phyloP scores from a whole-genome alignment of 345 rosid genomes.

The Gossypium stocksii region DNA sequence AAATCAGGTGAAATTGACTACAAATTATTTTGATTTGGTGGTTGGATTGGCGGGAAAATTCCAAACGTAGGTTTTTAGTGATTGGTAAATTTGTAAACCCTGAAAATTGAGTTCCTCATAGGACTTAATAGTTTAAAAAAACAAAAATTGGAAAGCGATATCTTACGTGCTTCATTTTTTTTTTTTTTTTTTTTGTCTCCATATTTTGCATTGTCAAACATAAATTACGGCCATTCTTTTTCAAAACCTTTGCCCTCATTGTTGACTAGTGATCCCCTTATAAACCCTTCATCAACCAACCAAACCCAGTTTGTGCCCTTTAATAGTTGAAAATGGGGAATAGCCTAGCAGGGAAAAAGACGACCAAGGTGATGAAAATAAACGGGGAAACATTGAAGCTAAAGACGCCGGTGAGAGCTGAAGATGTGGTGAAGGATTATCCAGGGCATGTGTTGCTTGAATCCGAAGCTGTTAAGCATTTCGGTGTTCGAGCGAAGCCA shows the following conservation, averaged over 20 bases:
- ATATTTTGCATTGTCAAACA: conserved; percentile 27
- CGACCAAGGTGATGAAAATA: conserved; percentile 75
- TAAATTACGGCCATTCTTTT: not conserved
- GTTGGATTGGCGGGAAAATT: not conserved
- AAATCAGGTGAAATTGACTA: no score
- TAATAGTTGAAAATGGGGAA: conserved; percentile 52
- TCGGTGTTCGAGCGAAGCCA: conserved; percentile 71
- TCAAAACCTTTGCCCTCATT: conserved; percentile 28
- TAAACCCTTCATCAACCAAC: not conserved
- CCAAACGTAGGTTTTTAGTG: not conserved
- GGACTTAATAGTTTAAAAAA: not conserved
- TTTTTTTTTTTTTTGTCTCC: not conserved
- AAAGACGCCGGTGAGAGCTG: conserved; percentile 80
- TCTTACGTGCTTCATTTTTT: not conserved
- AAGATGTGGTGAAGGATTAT: conserved; percentile 51
- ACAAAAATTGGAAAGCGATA: conserved; percentile 21
- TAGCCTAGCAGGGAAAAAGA: conserved; percentile 54
- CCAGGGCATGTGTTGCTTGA: conserved; percentile 75
- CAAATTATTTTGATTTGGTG: not conserved
- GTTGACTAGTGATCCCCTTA: conserved; percentile 30
- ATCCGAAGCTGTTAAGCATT: conserved; percentile 73
- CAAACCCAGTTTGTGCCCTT: no score
- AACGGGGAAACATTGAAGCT: conserved; percentile 76
- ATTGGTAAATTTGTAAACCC: not conserved
- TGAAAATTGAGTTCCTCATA: not conserved